Conservation (phyloP, 768 basidiomycete species). For the Terana coerulea region DNA sequence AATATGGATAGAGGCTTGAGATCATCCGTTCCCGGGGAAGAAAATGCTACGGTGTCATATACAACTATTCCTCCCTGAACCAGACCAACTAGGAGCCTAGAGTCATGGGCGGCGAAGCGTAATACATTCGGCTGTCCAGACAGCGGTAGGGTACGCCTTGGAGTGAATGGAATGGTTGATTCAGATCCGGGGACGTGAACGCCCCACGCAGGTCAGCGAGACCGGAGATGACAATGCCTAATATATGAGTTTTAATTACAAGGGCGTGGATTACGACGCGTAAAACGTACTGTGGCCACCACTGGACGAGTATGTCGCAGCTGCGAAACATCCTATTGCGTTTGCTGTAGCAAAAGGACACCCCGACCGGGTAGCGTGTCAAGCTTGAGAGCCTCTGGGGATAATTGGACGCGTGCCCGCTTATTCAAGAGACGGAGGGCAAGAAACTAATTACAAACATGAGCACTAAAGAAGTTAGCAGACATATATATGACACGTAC, state of each 20-base stretch:
- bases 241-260: not conserved
- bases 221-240: slow-evolving; percentile 62
- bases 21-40: slow-evolving; percentile 40
- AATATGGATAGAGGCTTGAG: slow-evolving; percentile 48
- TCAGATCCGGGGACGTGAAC: slow-evolving; percentile 39
- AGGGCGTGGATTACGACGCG: not conserved
- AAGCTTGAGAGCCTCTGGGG: slow-evolving; percentile 44
- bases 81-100: slow-evolving; percentile 56
- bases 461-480: not conserved
- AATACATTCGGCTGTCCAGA: slow-evolving; percentile 49
- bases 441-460: slow-evolving; percentile 19
- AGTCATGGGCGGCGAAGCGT: slow-evolving; percentile 54
- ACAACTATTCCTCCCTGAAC: slow-evolving; percentile 56
- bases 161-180: slow-evolving; percentile 40
- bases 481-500: slow-evolving; percentile 13
- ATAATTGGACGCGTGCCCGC: slow-evolving; percentile 61
- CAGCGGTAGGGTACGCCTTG: slow-evolving; percentile 48
- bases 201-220: slow-evolving; percentile 57
- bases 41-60: slow-evolving; percentile 52
- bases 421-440: slow-evolving; percentile 44
- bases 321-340: slow-evolving; percentile 66
- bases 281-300: slow-evolving; percentile 37
- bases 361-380: slow-evolving; percentile 40
- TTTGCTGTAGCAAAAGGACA: slow-evolving; percentile 59
- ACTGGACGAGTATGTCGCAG: slow-evolving; percentile 38